Percentiles rank a stretch among this genome's conserved stretches.
These are phyloP conservation scores for Hypoxylon rubiginosum DNA, from an alignment of 2,329 filamentous ascomycete genomes.

Conservation along the genomic window DNA sequence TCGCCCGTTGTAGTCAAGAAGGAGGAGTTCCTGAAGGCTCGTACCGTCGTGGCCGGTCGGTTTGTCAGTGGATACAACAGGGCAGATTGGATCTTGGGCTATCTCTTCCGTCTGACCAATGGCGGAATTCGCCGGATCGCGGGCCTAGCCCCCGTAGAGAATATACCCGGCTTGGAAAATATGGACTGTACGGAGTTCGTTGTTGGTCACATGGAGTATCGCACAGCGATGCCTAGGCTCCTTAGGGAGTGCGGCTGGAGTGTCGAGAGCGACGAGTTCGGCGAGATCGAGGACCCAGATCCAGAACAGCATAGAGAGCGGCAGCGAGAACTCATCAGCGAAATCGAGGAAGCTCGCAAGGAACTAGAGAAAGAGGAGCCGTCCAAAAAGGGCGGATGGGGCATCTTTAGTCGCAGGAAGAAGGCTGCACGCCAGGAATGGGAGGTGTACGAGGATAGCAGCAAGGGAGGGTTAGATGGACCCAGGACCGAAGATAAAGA, in stretches of 20 bases:
- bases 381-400: constrained; percentile 67
- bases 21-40: constrained; percentile 86
- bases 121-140: constrained; percentile 92
- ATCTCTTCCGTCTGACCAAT: constrained; percentile 93
- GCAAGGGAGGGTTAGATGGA: constrained; percentile 55
- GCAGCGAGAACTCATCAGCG: constrained; percentile 93
- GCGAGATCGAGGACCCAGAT: constrained; percentile 96
- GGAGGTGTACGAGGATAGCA: constrained; percentile 89
- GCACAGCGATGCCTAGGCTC: constrained; percentile 88
- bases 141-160: constrained; percentile 82
- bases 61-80: constrained; percentile 95
- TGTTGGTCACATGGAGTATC: constrained; percentile 96
- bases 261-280: constrained; percentile 93
- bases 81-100: constrained; percentile 97
- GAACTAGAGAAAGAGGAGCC: constrained; percentile 85
- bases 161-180: constrained; percentile 87
- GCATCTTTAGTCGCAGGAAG: constrained; percentile 87
- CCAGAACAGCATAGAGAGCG: constrained; percentile 90
- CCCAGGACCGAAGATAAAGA: constrained; percentile 61
- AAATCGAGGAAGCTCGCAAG: constrained; percentile 94
- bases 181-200: constrained; percentile 88
- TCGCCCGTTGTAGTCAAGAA: constrained; percentile 91
- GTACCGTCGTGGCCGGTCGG: constrained; percentile 88
- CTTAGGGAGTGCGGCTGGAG: constrained; percentile 90
- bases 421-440: constrained; percentile 86